Evolutionary conservation across 768 basidiomycete species (phyloP), one percentile per base, ranked within the genome.

Genomic region (Dioszegia crocea): DNA sequence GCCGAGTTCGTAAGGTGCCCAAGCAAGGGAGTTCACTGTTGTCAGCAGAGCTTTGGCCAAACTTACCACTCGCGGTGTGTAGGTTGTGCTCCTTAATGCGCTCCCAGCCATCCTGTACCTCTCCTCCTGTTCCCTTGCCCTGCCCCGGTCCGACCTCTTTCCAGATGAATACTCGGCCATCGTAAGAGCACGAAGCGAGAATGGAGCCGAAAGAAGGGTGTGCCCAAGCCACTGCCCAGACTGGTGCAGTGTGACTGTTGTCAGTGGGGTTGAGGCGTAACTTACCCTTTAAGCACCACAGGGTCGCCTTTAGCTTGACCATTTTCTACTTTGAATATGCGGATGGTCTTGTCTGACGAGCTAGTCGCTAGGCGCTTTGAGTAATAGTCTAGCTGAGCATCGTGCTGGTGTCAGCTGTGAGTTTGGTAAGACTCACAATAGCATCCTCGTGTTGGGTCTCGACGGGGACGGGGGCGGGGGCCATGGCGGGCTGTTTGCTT

Each of bases 1-100:
- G 31, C 94, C 96, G 14, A 97, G 84, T 74, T 98, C 94, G 67
- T 96, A 92, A 1, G 96, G 92, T n/a, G 94, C 94, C 96, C 96
- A 99, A 0, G 91, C 90, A 21, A 98, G 88, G 0, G 93, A 93
- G 79, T 99, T 99, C 48, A 98, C 94, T 94, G 31, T 24, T n/a
- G 41, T 73, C 41, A 68, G 56, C 56, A 26, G 17, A 14, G 19
- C 3, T 11, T 6, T 40, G 12, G 41, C n/a, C 2, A 3, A 14
- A 80, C 82, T 65, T 63, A 92, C 92, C 92, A 61, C 91, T 94
- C 2, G 93, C 96, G 47, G 86, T 88, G 74, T 99, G 96, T 49
- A 96, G 79, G 2, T 86, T 87, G 72, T 97, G 94, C 78, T 98
- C 96, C 76, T 96, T 94, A 67, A 97, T 89, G 78, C 88, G 91